Evolutionary conservation across 352 stramenopile genomes (phyloP), one percentile per base, ranked within the genome.

Genomic region (Phytopythium oedochilum): DNA sequence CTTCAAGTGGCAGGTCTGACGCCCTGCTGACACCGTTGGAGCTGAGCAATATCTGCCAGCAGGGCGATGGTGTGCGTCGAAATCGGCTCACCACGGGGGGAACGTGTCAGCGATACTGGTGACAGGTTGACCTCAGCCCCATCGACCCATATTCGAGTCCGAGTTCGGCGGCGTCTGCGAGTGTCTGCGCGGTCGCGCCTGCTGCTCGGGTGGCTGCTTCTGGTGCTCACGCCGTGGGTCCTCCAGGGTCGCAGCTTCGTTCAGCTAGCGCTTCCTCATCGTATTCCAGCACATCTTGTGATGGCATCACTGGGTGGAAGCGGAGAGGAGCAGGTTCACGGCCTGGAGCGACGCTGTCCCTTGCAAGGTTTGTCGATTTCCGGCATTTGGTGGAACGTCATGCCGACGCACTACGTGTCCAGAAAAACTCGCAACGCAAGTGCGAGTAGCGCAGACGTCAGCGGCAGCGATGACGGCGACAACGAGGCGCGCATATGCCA

Each of bases 331-430:
- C 31, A 66, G 15, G 55, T 35, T 1, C 28, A 32, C 12, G 49
- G 66, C 32, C 22, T 72, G 39, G 22, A 38, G 14, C 15, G 48
- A 4, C 53, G 59, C 8, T 72, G 64, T 35, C 64, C 64, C 1
- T 45, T 66, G 23, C 47, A 57, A 20, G 64, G 64, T 5, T 29
- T 69, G 3, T 63, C 60, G 31, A 59, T 72, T 34, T 61, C 60
- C 50, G 64, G 60, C 0, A 64, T 72, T 10, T 72, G 64, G 64
- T 72, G 64, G 61, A 72, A 72, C 50, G 44, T 69, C 10, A 46
- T 35, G 14, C 64, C 64, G 8, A 17, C 46, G 25, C 48, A 66
- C 46, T 69, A 66, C 28, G 56, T 47, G 25, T 25, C 15, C 10
- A 50, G 20, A 11, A 5, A 20, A 3, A 32, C 17, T 4, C 23